Conservation (phyloP, 208 protist species). For the Porcisia deanei region DNA sequence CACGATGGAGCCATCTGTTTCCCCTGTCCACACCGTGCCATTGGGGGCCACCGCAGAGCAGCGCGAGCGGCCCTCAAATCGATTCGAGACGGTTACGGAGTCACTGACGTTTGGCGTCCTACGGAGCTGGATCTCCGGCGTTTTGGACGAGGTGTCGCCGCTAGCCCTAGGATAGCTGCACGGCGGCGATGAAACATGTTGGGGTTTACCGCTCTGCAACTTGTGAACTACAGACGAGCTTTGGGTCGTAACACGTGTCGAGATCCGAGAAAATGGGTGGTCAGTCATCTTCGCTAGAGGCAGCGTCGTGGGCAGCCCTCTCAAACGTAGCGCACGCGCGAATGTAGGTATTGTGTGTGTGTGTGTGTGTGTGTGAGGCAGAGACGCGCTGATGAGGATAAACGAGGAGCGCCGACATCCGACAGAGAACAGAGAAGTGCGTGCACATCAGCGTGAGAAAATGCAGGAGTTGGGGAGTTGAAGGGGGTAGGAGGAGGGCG, state of each 20-base stretch:
- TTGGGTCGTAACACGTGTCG: neutral
- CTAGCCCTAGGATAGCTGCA: neutral
- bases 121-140: slow-evolving; percentile 3
- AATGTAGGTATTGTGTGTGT: neutral
- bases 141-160: slow-evolving; percentile 4
- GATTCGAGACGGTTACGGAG: slow-evolving; percentile 37
- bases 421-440: neutral
- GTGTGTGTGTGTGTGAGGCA: neutral
- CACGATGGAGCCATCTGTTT: slow-evolving; percentile 55
- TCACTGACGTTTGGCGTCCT: slow-evolving; percentile 16
- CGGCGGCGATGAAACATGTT: neutral
- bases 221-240: neutral
- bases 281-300: neutral
- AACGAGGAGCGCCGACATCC: neutral
- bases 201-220: neutral
- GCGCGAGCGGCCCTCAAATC: slow-evolving; percentile 46
- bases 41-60: slow-evolving; percentile 55
- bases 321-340: neutral
- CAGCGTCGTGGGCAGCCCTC: neutral
- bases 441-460: neutral
- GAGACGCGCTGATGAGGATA: neutral
- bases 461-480: neutral
- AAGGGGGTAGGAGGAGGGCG: neutral
- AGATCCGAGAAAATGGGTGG: neutral
- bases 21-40: slow-evolving; percentile 64